A percentile compares a stretch with the other conserved stretches of the same genome.
These are phyloP conservation scores for Davidsoniella eucalypti DNA, from an alignment of 2,329 filamentous ascomycete species.

Conservation along the genomic window DNA sequence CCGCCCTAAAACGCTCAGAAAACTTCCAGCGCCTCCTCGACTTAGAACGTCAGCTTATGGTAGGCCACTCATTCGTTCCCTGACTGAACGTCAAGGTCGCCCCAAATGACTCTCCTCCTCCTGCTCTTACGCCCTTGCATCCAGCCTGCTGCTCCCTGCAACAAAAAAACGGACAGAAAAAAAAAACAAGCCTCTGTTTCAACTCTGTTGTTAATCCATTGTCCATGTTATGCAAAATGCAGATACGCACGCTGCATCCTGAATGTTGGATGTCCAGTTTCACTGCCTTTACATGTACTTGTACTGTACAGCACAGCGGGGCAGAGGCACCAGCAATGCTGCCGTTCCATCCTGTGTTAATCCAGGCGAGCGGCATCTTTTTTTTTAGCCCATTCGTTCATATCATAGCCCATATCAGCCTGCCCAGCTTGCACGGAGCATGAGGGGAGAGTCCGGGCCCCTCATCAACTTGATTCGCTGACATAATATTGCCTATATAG, in stretches of 20 bases:
- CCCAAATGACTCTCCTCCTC: background rate
- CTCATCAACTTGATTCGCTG: too few species aligned
- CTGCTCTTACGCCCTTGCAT: background rate
- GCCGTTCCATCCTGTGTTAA: background rate
- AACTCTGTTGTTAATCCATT: too few species aligned
- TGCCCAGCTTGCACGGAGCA: background rate
- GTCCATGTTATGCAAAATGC: too few species aligned
- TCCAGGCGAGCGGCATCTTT: background rate
- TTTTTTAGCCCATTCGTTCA: background rate
- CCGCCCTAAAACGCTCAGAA: background rate
- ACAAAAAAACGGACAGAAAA: too few species aligned
- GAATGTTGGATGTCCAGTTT: background rate
- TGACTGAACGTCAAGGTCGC: too few species aligned
- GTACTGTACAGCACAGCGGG: background rate
- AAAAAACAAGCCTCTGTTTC: too few species aligned
- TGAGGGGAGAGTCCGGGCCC: too few species aligned
- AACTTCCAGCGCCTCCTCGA: constrained; percentile 7
- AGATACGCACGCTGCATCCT: too few species aligned
- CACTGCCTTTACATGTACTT: background rate
- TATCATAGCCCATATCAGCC: background rate
- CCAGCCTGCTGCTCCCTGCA: background rate
- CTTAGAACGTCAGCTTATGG: constrained; percentile 7
- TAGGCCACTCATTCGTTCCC: background rate
- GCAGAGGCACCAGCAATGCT: background rate
- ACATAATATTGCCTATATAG: constrained; percentile 1